phyloP scores from a whole-genome alignment of 768 basidiomycete species.

The Pleurotus tuber-regium region DNA sequence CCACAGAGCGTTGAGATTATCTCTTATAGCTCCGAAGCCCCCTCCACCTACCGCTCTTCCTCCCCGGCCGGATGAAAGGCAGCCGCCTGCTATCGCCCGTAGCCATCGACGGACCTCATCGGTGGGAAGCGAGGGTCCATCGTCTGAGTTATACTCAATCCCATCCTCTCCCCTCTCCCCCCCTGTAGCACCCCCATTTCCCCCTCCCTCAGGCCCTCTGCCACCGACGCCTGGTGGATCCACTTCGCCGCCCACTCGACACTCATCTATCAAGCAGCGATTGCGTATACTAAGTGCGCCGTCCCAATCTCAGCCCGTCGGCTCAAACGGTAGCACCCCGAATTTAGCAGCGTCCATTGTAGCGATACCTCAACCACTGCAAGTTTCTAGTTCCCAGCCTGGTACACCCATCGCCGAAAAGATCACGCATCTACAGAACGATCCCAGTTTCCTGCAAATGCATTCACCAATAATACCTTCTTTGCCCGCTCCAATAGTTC shows the following conservation, averaged over 20 bases:
- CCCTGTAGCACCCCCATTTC: slow-evolving; percentile 29
- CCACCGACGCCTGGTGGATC: slow-evolving; percentile 34
- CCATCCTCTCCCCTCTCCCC: slow-evolving; percentile 41
- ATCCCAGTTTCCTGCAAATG: slow-evolving; percentile 62
- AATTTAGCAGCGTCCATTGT: slow-evolving; percentile 22
- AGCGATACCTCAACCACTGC: slow-evolving; percentile 25
- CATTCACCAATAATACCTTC: slow-evolving; percentile 43
- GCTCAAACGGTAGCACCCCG: slow-evolving; percentile 22
- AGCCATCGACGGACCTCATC: slow-evolving; percentile 29
- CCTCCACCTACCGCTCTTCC: slow-evolving; percentile 61
- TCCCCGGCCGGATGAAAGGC: slow-evolving; percentile 62
- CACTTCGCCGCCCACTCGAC: slow-evolving; percentile 23
- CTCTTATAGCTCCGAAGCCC: slow-evolving; percentile 60
- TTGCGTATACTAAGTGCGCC: slow-evolving; percentile 68
- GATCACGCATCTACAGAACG: slow-evolving; percentile 47
- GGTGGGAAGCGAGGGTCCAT: slow-evolving; percentile 18
- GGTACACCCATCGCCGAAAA: slow-evolving; percentile 60
- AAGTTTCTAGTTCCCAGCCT: slow-evolving; percentile 16
- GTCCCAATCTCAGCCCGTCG: slow-evolving; percentile 28
- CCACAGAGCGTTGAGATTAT: slow-evolving; percentile 53
- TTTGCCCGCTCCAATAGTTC: slow-evolving; percentile 21
- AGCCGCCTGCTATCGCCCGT: slow-evolving; percentile 17
- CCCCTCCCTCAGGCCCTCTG: slow-evolving; percentile 44
- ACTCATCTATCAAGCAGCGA: slow-evolving; percentile 57
- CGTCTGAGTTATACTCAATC: slow-evolving; percentile 35